phyloP scores from a whole-genome alignment of 345 rosid species.

The Eutrema yunnanense region DNA sequence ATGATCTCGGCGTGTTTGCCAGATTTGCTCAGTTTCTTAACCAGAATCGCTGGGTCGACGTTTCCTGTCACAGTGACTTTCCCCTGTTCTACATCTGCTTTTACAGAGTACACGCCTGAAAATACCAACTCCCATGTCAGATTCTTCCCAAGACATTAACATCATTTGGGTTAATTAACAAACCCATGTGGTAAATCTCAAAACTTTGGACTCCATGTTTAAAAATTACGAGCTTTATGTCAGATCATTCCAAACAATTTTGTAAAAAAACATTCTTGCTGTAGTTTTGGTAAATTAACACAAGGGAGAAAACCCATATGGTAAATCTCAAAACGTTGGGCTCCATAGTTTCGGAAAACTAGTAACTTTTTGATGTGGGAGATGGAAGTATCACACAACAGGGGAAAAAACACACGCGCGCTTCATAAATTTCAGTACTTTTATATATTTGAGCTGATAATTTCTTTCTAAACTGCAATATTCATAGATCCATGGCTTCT shows the following conservation, averaged over 20 bases:
- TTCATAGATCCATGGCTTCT: constrained; percentile 3
- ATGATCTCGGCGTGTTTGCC: constrained; percentile 89
- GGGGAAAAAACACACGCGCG: not conserved
- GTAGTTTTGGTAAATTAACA: not conserved
- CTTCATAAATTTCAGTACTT: not conserved
- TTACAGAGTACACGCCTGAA: constrained; percentile 63
- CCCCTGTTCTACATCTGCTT: constrained; percentile 78
- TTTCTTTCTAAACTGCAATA: not conserved
- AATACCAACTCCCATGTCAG: constrained; percentile 5
- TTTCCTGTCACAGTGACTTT: constrained; percentile 80
- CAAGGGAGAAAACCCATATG: not conserved
- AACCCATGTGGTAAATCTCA: not conserved
- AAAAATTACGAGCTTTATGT: not conserved
- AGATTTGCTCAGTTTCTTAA: constrained; percentile 73
- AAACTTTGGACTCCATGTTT: not conserved
- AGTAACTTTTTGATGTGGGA: not conserved
- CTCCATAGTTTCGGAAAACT: not conserved
- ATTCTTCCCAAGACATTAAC: not conserved
- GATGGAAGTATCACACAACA: not conserved
- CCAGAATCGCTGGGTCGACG: constrained; percentile 60
- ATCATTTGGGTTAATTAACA: not conserved
- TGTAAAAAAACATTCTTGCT: too few species aligned
- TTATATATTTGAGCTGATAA: not conserved
- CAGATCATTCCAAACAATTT: not conserved
- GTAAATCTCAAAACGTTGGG: constrained; percentile 2